Conservation (phyloP, 768 basidiomycete genomes). For the Lactifluus piperatus region DNA sequence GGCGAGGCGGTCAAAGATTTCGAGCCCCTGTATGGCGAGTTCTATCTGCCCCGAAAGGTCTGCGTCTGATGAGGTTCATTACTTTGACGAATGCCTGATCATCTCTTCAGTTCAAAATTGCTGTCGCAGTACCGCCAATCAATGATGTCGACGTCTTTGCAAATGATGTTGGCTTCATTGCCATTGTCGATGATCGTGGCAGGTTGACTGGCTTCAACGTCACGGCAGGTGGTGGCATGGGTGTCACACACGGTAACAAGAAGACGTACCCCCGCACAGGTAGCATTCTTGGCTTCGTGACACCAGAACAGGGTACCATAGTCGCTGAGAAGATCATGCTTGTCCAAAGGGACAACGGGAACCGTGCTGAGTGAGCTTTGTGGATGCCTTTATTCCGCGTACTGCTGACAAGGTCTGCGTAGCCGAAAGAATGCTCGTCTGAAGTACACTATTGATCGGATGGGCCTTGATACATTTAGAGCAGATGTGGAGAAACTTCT, state of each 20-base stretch:
- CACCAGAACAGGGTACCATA: constrained; percentile 70
- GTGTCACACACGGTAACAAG: constrained; percentile 98
- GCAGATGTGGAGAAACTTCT: constrained; percentile 84
- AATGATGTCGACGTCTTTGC: constrained; percentile 96
- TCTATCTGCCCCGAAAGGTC: constrained; percentile 93
- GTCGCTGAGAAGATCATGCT: constrained; percentile 93
- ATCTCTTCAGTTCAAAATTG: constrained; percentile 83
- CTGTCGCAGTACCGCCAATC: constrained; percentile 90
- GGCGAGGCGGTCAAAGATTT: constrained; percentile 91
- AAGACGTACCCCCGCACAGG: constrained; percentile 94
- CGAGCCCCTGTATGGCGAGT: constrained; percentile 96
- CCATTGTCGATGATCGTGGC: constrained; percentile 70
- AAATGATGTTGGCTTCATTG: constrained; percentile 95
- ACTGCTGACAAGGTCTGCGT: constrained; percentile 7
- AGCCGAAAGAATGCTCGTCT: constrained; percentile 71
- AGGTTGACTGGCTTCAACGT: constrained; percentile 91
- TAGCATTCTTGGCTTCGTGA: constrained; percentile 89
- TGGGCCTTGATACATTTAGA: constrained; percentile 84
- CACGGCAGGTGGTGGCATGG: constrained; percentile 93
- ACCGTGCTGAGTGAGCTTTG: constrained; percentile 73
- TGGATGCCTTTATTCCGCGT: background rate
- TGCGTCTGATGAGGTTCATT: constrained; percentile 15
- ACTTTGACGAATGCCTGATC: background rate
- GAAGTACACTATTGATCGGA: constrained; percentile 95
- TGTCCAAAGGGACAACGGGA: constrained; percentile 91